phyloP scores from a whole-genome alignment of 352 stramenopile species.

The Phytophthora tubulina region DNA sequence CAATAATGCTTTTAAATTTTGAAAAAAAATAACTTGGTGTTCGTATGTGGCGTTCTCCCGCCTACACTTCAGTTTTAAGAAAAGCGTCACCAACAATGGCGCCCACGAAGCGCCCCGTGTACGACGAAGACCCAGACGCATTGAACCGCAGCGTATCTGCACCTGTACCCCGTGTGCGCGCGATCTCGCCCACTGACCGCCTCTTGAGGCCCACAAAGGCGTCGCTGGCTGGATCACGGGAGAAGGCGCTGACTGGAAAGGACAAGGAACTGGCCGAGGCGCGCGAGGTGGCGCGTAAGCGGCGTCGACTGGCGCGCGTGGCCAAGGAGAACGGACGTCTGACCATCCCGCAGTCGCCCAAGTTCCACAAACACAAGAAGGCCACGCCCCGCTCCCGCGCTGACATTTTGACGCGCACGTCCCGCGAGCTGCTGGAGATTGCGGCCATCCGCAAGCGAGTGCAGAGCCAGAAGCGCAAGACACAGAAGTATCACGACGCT shows the following conservation, averaged over 20 bases:
- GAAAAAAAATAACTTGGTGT: constrained; percentile 19
- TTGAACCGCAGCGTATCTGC: constrained; percentile 56
- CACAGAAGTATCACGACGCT: constrained; percentile 70
- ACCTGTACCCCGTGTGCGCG: constrained; percentile 57
- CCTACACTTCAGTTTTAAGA: constrained; percentile 21
- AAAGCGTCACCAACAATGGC: constrained; percentile 34
- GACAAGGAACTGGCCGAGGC: constrained; percentile 54
- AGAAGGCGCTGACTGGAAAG: constrained; percentile 56
- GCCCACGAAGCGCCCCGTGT: constrained; percentile 28
- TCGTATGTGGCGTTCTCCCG: constrained; percentile 33
- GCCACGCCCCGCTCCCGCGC: constrained; percentile 41
- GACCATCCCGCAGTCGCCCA: constrained; percentile 76
- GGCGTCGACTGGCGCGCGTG: constrained; percentile 44
- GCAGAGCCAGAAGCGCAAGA: constrained; percentile 61
- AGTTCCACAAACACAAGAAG: constrained; percentile 62
- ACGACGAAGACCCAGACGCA: constrained; percentile 55
- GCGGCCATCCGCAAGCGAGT: constrained; percentile 72
- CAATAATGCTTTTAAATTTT: constrained; percentile 49
- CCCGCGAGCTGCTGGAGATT: constrained; percentile 81
- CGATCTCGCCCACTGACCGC: constrained; percentile 69
- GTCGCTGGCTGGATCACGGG: constrained; percentile 57
- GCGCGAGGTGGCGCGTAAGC: constrained; percentile 43
- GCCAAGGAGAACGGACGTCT: constrained; percentile 67
- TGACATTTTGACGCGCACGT: constrained; percentile 69
- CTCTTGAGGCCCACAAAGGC: constrained; percentile 67